Percentiles rank a stretch among this genome's conserved stretches.
Conservation (phyloP, 1,284 basidiomycete genomes). For the Blastosporella zonata region DNA sequence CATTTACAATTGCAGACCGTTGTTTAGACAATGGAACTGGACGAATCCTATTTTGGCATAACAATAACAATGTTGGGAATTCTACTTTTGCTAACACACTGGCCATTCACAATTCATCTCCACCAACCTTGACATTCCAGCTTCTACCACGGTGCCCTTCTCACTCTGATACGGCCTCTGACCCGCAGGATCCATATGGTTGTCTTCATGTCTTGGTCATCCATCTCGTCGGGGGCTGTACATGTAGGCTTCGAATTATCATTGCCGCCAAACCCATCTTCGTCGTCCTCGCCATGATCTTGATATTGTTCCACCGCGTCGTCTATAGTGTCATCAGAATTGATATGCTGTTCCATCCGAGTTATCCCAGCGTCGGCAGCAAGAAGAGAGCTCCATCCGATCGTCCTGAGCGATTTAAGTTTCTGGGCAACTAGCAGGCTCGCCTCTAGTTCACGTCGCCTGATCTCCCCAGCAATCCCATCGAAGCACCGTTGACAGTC, state of each 20-base stretch:
- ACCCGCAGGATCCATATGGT: constrained; percentile 36
- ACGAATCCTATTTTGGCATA: not conserved
- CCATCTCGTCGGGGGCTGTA: constrained; percentile 11
- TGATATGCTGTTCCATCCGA: constrained; percentile 11
- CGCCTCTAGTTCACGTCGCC: constrained; percentile 41
- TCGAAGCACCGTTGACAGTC: constrained; percentile 31
- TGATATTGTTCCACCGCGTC: constrained; percentile 4
- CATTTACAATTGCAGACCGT: too few species aligned
- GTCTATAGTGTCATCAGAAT: constrained; percentile 12
- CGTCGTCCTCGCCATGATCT: constrained; percentile 21
- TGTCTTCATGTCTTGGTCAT: constrained; percentile 25
- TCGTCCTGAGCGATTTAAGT: constrained; percentile 40
- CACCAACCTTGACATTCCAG: not conserved
- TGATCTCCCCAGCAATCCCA: constrained; percentile 10
- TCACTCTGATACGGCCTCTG: constrained; percentile 38
- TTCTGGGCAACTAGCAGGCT: constrained; percentile 40
- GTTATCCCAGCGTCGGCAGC: constrained; percentile 15
- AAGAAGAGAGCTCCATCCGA: constrained; percentile 59
- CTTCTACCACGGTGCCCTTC: constrained; percentile 36
- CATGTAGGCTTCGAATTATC: not conserved
- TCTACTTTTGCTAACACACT: too few species aligned
- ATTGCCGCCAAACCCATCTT: not conserved
- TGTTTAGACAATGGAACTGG: constrained; percentile 2
- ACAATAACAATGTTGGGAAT: too few species aligned
- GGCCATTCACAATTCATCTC: too few species aligned